Evolutionary conservation across 176 grass and related monocot species (phyloP).

Genomic region (Dendrocalamus sinicus): DNA sequence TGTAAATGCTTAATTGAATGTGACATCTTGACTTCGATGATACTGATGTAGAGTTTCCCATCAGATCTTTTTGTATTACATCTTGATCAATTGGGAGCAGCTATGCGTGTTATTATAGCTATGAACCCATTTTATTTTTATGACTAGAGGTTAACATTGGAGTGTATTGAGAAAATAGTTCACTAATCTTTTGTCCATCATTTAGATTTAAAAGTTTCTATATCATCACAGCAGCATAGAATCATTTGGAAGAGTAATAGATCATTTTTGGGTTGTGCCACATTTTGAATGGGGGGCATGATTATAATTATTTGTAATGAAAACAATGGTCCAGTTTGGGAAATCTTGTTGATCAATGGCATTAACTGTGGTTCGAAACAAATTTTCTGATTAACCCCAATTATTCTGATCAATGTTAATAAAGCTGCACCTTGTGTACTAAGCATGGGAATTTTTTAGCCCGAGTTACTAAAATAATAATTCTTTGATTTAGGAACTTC

Average conservation of each 20-base stretch:
- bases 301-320: constrained; percentile 10
- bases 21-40: neutral
- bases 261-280: neutral
- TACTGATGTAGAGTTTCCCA: neutral
- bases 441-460: neutral
- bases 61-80: neutral
- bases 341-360: neutral
- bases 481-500: neutral
- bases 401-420: constrained; percentile 8
- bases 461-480: neutral
- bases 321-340: neutral
- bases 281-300: neutral
- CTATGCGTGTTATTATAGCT: neutral
- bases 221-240: neutral
- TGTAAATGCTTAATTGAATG: neutral
- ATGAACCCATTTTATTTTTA: neutral
- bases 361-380: neutral
- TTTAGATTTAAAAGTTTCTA: constrained; percentile 5
- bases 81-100: neutral
- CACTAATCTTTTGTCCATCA: neutral
- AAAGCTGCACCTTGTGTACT: neutral
- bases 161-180: neutral
- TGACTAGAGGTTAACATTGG: neutral
- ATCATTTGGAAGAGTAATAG: neutral
- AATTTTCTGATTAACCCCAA: neutral